Evolutionary conservation across 2,329 filamentous ascomycete genomes (phyloP).

Genomic region (Bertia moriformis): DNA sequence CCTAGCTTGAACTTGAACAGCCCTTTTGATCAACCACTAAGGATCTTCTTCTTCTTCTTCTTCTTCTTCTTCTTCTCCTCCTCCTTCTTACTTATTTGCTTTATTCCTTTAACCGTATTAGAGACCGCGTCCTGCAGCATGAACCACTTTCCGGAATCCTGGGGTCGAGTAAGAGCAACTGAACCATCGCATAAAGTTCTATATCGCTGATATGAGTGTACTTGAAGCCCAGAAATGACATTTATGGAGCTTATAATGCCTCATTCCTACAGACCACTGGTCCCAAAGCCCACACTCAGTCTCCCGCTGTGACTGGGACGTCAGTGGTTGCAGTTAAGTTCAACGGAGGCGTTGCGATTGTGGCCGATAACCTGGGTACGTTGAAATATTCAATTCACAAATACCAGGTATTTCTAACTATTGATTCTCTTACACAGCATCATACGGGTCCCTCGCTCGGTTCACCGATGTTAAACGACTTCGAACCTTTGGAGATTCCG

Average conservation of each 20-base stretch:
- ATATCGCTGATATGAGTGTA: slow-evolving; percentile 3
- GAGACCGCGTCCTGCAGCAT: slow-evolving; percentile 19
- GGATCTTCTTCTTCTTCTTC: neutral
- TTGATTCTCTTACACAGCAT: slow-evolving; percentile 41
- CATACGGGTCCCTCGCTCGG: slow-evolving; percentile 89
- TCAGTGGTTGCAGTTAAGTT: slow-evolving; percentile 93
- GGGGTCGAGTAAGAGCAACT: slow-evolving; percentile 43
- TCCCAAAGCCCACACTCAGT: slow-evolving; percentile 77
- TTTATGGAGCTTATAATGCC: slow-evolving; percentile 85
- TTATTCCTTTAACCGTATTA: neutral
- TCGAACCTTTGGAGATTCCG: slow-evolving; percentile 69
- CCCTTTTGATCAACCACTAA: slow-evolving; percentile 1
- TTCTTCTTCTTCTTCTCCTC: neutral
- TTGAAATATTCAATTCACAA: slow-evolving; percentile 1
- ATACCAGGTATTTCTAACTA: slow-evolving; percentile 4
- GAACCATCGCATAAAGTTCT: no score
- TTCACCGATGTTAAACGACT: slow-evolving; percentile 96
- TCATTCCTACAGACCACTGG: slow-evolving; percentile 62
- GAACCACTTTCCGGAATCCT: slow-evolving; percentile 61
- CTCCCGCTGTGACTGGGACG: slow-evolving; percentile 87
- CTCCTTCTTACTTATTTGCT: neutral
- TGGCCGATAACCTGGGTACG: slow-evolving; percentile 86
- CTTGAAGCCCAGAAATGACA: slow-evolving; percentile 77
- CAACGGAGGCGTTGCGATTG: slow-evolving; percentile 89
- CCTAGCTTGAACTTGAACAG: slow-evolving; percentile 13